Evolutionary conservation across 768 basidiomycete species (phyloP), one percentile per base, ranked within the genome.

Genomic region (Tylopilus plumbeoviolaceoides): DNA sequence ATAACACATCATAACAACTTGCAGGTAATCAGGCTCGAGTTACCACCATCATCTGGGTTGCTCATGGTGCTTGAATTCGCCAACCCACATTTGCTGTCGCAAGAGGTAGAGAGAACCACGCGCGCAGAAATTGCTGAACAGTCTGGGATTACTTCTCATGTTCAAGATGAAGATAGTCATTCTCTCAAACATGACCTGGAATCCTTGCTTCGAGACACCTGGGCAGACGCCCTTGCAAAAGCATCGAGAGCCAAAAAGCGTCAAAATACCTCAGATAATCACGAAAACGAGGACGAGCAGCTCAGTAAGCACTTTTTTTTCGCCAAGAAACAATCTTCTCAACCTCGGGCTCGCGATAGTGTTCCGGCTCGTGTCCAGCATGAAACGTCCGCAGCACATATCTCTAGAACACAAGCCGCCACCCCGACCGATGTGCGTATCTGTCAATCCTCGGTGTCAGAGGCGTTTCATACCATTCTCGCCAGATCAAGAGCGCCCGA

Each of bases 351-450:
- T 27, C 36, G 27, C 31, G 33, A 18, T 33, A 82, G 79, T 66
- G 30, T 82, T 83, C 56, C 76, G 79, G 15, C 73, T 83, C 20
- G 55, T 82, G 15, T 82, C 81, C 2, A 60, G 57, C 47, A 56
- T 35, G 51, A 58, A 57, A 48, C 25, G 14, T 18, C 72, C 75
- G 0, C 61, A 65, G n/a, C 56, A 51, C n/a, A 65, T 83, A 36
- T 76, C 72, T n/a, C 58, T 79, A 12, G 59, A 68, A 12, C 75
- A 76, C 0, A 76, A 72, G 54, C 74, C 76, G 12, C 68, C 63
- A 15, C 53, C 72, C 3, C 66, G 61, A 6, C 53, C 66, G 7
- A 64, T 67, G 80, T 81, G 56, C 14, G 73, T 64, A 12, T 9
- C 7, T 50, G 20, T 31, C 15, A 5, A 36, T 36, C 35, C 23